Evolutionary conservation across 306 rosid genomes (phyloP).

Genomic region (Prunus campanulata): DNA sequence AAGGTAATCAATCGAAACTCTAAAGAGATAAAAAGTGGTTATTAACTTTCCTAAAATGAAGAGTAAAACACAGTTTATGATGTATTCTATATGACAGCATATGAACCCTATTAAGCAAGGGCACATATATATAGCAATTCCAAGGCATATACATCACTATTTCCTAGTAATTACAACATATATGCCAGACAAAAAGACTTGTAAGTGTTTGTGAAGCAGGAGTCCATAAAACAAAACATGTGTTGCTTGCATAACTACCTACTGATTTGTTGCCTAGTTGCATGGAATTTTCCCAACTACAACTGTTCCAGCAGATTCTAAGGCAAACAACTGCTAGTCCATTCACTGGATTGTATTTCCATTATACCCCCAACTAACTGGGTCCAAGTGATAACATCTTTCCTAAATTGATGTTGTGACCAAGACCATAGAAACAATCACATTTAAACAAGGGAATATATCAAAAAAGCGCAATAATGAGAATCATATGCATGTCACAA

Average conservation of each 20-base stretch:
- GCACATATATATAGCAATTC: background rate
- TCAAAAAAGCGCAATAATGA: background rate
- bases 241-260: background rate
- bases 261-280: background rate
- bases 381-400: background rate
- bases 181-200: background rate
- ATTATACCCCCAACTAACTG: background rate
- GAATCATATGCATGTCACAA: conserved; percentile 1
- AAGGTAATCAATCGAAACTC: conserved; percentile 1
- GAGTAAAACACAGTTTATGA: background rate
- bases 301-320: background rate
- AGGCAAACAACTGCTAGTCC: background rate
- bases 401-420: background rate
- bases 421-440: background rate
- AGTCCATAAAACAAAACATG: background rate
- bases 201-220: background rate
- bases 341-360: background rate
- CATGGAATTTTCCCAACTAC: background rate
- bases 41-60: background rate
- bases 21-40: background rate
- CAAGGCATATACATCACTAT: background rate
- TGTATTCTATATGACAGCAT: background rate
- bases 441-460: background rate
- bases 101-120: background rate
- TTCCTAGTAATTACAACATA: background rate